Percentiles rank a stretch among this genome's conserved stretches.
phyloP scores from a whole-genome alignment of 2,329 filamentous ascomycete species.

The Pleoardoris graminearum region DNA sequence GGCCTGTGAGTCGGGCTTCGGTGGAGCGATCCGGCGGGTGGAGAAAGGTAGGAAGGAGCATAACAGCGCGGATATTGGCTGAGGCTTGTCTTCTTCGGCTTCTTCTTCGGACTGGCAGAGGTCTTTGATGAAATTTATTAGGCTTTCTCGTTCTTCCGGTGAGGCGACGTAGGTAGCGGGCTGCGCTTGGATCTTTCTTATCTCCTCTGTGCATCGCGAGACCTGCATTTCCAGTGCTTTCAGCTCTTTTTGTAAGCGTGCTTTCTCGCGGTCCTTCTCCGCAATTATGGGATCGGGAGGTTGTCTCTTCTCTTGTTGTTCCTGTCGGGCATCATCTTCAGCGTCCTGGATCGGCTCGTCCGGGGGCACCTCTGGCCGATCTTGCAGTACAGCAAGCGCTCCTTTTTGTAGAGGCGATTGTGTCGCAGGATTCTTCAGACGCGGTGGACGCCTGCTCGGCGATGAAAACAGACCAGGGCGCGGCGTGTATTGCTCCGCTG shows the following conservation, averaged over 20 bases:
- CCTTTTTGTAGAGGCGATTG: constrained; percentile 19
- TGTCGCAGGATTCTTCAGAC: constrained; percentile 18
- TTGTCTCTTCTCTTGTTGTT: constrained; percentile 10
- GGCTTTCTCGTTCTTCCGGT: constrained; percentile 25
- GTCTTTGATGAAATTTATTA: constrained; percentile 31
- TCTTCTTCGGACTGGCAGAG: constrained; percentile 19
- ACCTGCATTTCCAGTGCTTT: constrained; percentile 39
- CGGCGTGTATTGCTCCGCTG: constrained; percentile 24
- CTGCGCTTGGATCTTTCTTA: constrained; percentile 31
- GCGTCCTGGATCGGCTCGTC: constrained; percentile 15
- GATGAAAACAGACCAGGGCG: constrained; percentile 35
- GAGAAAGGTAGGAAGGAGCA: constrained; percentile 48
- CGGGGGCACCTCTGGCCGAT: constrained; percentile 12
- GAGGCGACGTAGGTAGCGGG: constrained; percentile 14
- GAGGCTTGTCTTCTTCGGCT: constrained; percentile 23
- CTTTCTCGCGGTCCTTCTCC: constrained; percentile 36
- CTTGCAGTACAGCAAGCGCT: constrained; percentile 20
- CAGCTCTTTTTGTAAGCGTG: constrained; percentile 32
- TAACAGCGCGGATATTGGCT: constrained; percentile 39
- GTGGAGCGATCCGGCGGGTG: constrained; percentile 23
- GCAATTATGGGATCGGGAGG: constrained; percentile 30
- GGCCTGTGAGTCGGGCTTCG: constrained; percentile 32
- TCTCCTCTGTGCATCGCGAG: constrained; percentile 30
- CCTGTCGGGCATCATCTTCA: constrained; percentile 2
- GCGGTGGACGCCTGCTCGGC: constrained; percentile 36